Conservation (phyloP, 2,329 filamentous ascomycete genomes). For the Fusarium buxicola region DNA sequence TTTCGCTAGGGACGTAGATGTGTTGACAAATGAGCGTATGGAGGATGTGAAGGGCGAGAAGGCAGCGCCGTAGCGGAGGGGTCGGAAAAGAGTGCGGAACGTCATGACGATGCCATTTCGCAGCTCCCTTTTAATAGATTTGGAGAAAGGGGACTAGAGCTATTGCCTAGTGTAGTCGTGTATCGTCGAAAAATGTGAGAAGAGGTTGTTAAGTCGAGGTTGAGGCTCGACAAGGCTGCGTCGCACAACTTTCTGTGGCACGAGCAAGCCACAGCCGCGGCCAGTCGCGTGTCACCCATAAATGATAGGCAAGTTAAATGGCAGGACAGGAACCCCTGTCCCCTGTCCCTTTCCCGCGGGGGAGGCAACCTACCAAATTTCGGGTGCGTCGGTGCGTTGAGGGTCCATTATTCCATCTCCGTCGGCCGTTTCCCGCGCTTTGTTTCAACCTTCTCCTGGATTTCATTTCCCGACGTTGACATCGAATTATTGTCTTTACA, state of each 20-base stretch:
- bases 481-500: neutral
- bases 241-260: conserved; percentile 19
- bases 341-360: conserved; percentile 4
- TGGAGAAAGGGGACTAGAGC: neutral
- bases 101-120: conserved; percentile 20
- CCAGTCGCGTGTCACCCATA: conserved; percentile 11
- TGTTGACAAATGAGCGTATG: conserved; percentile 48
- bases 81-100: conserved; percentile 18
- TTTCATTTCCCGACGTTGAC: conserved; percentile 6
- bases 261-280: conserved; percentile 29
- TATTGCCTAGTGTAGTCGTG: neutral
- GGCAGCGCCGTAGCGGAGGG: conserved; percentile 4
- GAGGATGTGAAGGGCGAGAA: conserved; percentile 6
- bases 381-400: conserved; percentile 39
- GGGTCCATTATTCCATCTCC: conserved; percentile 3
- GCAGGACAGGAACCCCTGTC: conserved; percentile 16
- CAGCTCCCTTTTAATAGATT: accelerated
- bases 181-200: neutral
- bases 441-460: conserved; percentile 31
- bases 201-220: conserved; percentile 18
- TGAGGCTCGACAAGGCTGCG: conserved; percentile 24
- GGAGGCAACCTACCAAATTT: conserved; percentile 33
- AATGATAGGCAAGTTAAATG: too few relatives aligned
- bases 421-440: conserved; percentile 19
- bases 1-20: conserved; percentile 56